A percentile compares a stretch with the other conserved stretches of the same genome.
Evolutionary conservation across 768 basidiomycete species (phyloP).

Genomic region (Lentinula detonsa): DNA sequence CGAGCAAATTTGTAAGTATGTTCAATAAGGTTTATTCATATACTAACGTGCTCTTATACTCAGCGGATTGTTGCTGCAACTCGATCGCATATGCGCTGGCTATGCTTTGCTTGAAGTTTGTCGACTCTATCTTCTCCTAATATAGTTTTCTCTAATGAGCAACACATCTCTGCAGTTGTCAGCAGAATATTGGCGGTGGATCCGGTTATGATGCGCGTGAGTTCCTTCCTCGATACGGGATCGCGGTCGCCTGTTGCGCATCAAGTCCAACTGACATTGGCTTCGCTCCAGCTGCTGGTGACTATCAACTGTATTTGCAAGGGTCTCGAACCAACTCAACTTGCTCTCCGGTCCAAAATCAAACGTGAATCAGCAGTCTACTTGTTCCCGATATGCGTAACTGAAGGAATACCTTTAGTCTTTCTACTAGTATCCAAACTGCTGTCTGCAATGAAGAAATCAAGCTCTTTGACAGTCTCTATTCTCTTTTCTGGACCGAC

Average conservation of each 20-base stretch:
- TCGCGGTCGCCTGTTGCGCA: not conserved
- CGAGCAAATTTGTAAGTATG: conserved; percentile 15
- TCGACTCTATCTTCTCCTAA: not conserved
- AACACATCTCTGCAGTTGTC: conserved; percentile 11
- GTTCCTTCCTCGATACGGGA: not conserved
- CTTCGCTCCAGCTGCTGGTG: not conserved
- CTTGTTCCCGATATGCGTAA: not conserved
- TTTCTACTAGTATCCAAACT: conserved; percentile 12
- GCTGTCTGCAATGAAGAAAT: conserved; percentile 17
- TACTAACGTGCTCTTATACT: not conserved
- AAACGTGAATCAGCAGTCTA: conserved; percentile 7
- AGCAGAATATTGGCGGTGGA: conserved; percentile 13
- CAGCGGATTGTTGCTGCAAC: conserved; percentile 20
- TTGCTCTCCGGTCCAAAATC: conserved; percentile 15
- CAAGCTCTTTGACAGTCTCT: conserved; percentile 14
- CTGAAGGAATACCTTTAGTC: conserved; percentile 7
- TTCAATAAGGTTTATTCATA: not conserved
- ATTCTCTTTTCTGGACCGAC: conserved; percentile 11
- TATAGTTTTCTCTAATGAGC: not conserved
- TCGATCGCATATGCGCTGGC: conserved; percentile 18
- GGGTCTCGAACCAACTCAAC: conserved; percentile 7
- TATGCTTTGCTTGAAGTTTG: conserved; percentile 22
- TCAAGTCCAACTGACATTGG: not conserved
- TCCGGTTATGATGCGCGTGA: conserved; percentile 12
- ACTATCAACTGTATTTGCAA: conserved; percentile 1